phyloP scores from a whole-genome alignment of 192 early-diverging fungal species.

The Coemansia sp. region DNA sequence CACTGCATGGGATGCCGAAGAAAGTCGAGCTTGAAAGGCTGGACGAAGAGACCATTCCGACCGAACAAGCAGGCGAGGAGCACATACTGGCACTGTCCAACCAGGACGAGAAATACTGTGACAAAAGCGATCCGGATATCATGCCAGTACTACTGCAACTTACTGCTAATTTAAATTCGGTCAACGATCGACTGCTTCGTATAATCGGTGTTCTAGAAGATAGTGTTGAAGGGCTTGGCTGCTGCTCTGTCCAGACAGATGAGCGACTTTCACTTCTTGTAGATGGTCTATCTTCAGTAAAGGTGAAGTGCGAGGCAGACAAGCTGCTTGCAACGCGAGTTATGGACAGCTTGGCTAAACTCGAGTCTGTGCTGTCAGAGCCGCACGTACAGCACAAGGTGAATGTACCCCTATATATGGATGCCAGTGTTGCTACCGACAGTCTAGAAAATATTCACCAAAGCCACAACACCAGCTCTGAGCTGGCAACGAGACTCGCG shows the following conservation, averaged over 20 bases:
- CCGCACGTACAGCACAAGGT: not conserved
- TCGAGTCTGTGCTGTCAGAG: slow-evolving; percentile 14
- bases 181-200: not conserved
- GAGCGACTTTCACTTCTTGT: slow-evolving; percentile 7
- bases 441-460: too few species aligned
- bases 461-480: not conserved
- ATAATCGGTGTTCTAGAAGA: not conserved
- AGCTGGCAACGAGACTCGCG: not conserved
- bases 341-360: slow-evolving; percentile 12
- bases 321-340: slow-evolving; percentile 4
- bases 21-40: slow-evolving; percentile 5
- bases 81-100: too few species aligned
- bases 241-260: not conserved
- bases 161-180: not conserved
- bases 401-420: not conserved
- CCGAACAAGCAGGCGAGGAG: not conserved
- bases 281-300: slow-evolving; percentile 11
- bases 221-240: not conserved
- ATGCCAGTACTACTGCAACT: not conserved
- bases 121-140: not conserved
- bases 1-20: slow-evolving; percentile 12
- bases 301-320: slow-evolving; percentile 17
- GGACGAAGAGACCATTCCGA: not conserved
- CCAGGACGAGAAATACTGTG: not conserved
- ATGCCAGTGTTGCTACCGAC: slow-evolving; percentile 5